Conservation (phyloP, 1,139 yeast species). For the Yamadazyma epiphylla region DNA sequence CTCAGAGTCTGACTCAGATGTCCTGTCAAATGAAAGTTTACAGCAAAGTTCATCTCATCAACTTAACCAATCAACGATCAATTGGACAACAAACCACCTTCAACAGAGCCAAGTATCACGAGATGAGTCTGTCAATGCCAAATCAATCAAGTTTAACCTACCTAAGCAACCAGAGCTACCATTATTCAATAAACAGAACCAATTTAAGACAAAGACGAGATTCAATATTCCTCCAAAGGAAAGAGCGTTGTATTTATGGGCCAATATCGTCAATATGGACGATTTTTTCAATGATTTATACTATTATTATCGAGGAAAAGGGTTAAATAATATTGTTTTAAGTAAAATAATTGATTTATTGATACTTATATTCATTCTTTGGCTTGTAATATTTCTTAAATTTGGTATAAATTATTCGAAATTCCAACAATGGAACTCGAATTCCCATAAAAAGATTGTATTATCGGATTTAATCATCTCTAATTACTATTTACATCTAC, state of each 20-base stretch:
- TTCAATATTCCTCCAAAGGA: conserved; percentile 58
- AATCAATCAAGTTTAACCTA: neutral
- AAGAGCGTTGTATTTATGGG: conserved; percentile 92
- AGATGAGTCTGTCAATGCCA: conserved; percentile 2
- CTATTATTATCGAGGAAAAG: conserved; percentile 80
- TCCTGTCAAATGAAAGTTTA: conserved; percentile 14
- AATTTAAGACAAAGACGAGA: conserved; percentile 7
- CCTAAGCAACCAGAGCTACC: conserved; percentile 3
- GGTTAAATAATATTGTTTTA: conserved; percentile 70
- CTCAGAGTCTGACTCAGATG: conserved; percentile 35
- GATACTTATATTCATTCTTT: conserved; percentile 73
- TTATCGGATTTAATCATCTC: conserved; percentile 50
- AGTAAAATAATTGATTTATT: conserved; percentile 62
- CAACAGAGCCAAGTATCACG: neutral
- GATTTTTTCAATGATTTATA: conserved; percentile 80
- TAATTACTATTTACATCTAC: conserved; percentile 53
- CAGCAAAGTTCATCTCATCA: too few relatives aligned
- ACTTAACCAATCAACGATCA: neutral
- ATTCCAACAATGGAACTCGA: conserved; percentile 19
- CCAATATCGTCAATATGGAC: conserved; percentile 89
- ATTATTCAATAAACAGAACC: conserved; percentile 6
- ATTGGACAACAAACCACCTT: conserved; percentile 1
- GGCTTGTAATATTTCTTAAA: conserved; percentile 73
- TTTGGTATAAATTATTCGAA: conserved; percentile 72
- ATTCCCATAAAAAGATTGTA: conserved; percentile 19